These are phyloP conservation scores for Brettanomyces naardenensis DNA, from an alignment of 805 yeast genomes.

Conservation along the genomic window DNA sequence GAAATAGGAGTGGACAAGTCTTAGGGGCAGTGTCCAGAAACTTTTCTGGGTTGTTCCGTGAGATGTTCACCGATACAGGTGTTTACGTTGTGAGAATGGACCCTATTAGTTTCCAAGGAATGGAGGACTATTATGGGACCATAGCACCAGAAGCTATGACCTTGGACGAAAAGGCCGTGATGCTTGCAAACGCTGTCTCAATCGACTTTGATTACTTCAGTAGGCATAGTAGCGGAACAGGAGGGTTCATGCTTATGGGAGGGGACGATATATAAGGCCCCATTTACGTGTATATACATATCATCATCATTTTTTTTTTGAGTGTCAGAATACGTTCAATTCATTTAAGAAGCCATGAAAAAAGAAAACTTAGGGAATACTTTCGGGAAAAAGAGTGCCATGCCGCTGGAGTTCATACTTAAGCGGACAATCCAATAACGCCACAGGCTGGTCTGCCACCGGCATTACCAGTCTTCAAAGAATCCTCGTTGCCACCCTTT, in stretches of 20 bases:
- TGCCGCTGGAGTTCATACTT: too few relatives aligned
- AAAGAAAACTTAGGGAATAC: not conserved
- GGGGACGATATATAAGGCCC: constrained; percentile 9
- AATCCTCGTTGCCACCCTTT: constrained; percentile 86
- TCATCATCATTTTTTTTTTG: too few relatives aligned
- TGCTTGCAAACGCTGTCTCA: constrained; percentile 82
- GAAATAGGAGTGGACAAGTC: constrained; percentile 47
- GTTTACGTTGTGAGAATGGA: constrained; percentile 84
- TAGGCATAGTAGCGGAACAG: constrained; percentile 57
- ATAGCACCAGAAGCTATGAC: constrained; percentile 39
- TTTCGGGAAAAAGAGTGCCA: too few relatives aligned
- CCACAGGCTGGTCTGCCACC: constrained; percentile 99
- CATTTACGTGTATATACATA: not conserved
- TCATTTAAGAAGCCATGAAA: not conserved
- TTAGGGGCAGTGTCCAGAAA: constrained; percentile 80
- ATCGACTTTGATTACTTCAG: constrained; percentile 96
- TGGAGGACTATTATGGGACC: constrained; percentile 43
- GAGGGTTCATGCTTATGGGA: constrained; percentile 40
- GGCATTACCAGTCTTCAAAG: constrained; percentile 93
- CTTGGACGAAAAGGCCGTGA: constrained; percentile 75
- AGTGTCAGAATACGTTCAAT: not conserved
- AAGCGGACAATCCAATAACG: constrained; percentile 75
- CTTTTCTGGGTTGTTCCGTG: constrained; percentile 94
- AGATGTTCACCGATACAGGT: constrained; percentile 90
- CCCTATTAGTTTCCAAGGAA: constrained; percentile 54